Base-by-base conservation (phyloP, 164 flowering plant genomes). In the Taxillus chinensis region DNA sequence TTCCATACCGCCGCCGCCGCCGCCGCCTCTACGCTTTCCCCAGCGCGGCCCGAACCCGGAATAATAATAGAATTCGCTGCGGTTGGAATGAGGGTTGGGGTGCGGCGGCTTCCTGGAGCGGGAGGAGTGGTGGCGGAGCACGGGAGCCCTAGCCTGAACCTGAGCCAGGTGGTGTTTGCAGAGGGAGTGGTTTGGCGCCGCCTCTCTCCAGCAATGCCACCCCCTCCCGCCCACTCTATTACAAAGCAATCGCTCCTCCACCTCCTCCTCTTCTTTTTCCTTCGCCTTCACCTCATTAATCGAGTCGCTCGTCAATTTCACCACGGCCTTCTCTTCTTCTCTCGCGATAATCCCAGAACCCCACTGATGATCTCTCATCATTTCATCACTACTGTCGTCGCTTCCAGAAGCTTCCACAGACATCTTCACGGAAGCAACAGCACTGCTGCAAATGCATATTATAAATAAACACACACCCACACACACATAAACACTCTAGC, bases 21-120 rank as follows among this genome's bases (percentile, higher is more conserved):
- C n/a, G 12, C 64, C 76, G 27, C 80, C 78, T 67, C 89, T 72
- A 60, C 65, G 74, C 71, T 74, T 79, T 5, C 90, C 82, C 95
- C 95, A 85, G 14, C 59, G 46, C 16, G 95, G 90, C 6, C 95
- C 90, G 43, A 87, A 87, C 53, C 90, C 90, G 0, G 89, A 79
- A 53, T 89, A 89, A 56, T 86, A 89, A 64, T 84, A 85, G 70
- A 70, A 83, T 40, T 84, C 87, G 42, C 76, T 45, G 5, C 85
- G 78, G 41, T 75, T 73, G 5, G 68, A 58, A 0, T 62, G 27
- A 27, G 27, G 27, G 2, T 27, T 27, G 27, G 27, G 27, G 46
- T 11, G 51, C 51, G 51, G 51, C 2, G 13, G 51, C 13, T 48
- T 48, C 13, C 64, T 74, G 39, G 45, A 15, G 16, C 63, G 67